Conservation (phyloP, 345 rosid genomes). For the Pugionium dolabratum region DNA sequence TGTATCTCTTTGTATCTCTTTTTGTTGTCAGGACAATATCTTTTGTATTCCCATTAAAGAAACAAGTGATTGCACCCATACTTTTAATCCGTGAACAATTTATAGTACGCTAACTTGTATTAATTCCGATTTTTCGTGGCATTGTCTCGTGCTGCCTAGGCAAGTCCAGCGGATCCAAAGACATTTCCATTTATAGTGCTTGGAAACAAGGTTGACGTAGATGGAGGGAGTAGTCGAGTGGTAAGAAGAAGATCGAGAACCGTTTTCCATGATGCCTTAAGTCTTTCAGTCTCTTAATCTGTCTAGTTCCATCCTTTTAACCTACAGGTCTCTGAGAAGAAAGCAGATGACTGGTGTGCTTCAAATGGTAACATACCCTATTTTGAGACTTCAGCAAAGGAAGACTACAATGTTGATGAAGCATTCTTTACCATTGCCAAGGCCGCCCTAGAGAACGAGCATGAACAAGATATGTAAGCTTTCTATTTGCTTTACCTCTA, state of each 20-base stretch:
- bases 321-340: constrained; percentile 69
- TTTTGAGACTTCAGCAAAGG: constrained; percentile 89
- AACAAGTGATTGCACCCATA: neutral
- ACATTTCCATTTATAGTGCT: constrained; percentile 83
- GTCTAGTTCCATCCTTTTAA: neutral
- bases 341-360: constrained; percentile 80
- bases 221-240: constrained; percentile 98
- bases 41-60: neutral
- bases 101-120: neutral
- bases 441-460: constrained; percentile 57
- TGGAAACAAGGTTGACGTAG: constrained; percentile 97
- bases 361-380: constrained; percentile 71
- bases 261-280: neutral
- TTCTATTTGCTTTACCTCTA: neutral
- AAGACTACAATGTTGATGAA: constrained; percentile 67
- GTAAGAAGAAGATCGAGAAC: constrained; percentile 46
- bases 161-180: constrained; percentile 78
- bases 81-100: neutral
- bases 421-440: constrained; percentile 74
- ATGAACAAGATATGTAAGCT: constrained; percentile 64
- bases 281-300: constrained; percentile 1
- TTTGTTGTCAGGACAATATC: neutral
- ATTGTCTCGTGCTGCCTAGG: constrained; percentile 46
- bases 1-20: neutral
- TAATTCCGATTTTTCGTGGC: neutral